Conservation (phyloP, 495 filamentous ascomycete genomes). For the Penicillium malachiteum region DNA sequence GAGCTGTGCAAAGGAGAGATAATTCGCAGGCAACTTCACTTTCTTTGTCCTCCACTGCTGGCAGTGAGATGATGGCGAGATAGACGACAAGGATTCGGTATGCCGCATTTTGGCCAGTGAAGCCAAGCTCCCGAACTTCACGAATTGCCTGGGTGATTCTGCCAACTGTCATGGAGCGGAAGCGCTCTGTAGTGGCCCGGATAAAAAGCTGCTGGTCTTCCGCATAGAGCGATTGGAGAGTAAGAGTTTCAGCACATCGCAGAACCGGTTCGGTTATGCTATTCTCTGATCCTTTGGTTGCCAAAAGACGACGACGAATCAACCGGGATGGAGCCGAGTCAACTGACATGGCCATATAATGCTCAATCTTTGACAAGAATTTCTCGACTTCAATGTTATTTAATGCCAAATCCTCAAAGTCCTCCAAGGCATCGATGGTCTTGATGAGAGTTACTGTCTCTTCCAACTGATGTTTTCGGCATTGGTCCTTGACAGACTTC, state of each 20-base stretch:
- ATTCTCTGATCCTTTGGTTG: slow-evolving; percentile 31
- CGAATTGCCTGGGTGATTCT: slow-evolving; percentile 29
- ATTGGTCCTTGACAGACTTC: slow-evolving; percentile 40
- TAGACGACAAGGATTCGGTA: slow-evolving; percentile 40
- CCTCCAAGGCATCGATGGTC: slow-evolving; percentile 44
- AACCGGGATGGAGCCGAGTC: slow-evolving; percentile 37
- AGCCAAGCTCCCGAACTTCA: slow-evolving; percentile 35
- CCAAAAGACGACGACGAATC: slow-evolving; percentile 41
- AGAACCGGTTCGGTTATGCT: slow-evolving; percentile 33
- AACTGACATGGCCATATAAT: slow-evolving; percentile 39
- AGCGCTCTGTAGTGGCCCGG: slow-evolving; percentile 36
- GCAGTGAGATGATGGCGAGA: slow-evolving; percentile 34
- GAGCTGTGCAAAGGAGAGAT: slow-evolving; percentile 34
- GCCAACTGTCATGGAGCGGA: slow-evolving; percentile 34
- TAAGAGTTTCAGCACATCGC: slow-evolving; percentile 37
- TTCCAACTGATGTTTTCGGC: slow-evolving; percentile 41
- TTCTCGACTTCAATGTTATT: slow-evolving; percentile 41
- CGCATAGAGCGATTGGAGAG: slow-evolving; percentile 38
- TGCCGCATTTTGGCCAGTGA: slow-evolving; percentile 29
- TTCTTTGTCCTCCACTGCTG: slow-evolving; percentile 42
- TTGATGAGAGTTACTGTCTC: slow-evolving; percentile 44
- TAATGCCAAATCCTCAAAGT: slow-evolving; percentile 43
- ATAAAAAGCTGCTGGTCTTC: slow-evolving; percentile 46
- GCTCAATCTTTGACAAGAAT: slow-evolving; percentile 39
- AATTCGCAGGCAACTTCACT: slow-evolving; percentile 34